phyloP scores from a whole-genome alignment of 2,329 filamentous ascomycete species.

The Nigrospora osmanthi region DNA sequence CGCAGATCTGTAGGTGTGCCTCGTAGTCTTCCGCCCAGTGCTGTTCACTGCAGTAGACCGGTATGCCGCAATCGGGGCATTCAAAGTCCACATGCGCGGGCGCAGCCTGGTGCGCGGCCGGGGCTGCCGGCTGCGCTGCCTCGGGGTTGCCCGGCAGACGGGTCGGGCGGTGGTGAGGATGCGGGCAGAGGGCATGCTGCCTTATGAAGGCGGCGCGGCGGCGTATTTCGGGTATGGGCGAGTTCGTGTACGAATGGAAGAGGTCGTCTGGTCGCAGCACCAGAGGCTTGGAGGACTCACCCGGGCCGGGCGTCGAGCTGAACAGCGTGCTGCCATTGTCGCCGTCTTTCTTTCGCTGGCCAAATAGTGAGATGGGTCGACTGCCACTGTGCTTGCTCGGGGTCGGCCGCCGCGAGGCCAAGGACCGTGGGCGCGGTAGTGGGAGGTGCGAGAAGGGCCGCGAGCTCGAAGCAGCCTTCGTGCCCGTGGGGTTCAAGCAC shows the following conservation, averaged over 20 bases:
- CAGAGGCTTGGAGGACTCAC: conserved; percentile 12
- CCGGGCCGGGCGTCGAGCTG: conserved; percentile 9
- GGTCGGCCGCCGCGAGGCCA: background rate
- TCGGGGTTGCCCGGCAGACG: conserved; percentile 59
- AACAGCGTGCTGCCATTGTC: background rate
- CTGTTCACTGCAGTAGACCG: conserved; percentile 86
- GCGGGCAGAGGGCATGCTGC: conserved; percentile 88
- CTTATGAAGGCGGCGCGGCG: conserved; percentile 84
- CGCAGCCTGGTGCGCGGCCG: conserved; percentile 18
- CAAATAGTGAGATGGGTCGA: background rate
- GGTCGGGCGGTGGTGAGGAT: conserved; percentile 76
- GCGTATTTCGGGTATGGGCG: conserved; percentile 82
- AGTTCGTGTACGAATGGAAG: conserved; percentile 86
- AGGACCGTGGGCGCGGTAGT: conserved; percentile 2
- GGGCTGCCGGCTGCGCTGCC: conserved; percentile 40
- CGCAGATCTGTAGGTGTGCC: conserved; percentile 84
- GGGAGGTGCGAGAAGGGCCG: conserved; percentile 5
- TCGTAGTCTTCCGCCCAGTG: conserved; percentile 98
- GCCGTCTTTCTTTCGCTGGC: background rate
- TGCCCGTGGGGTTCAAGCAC: conserved; percentile 13
- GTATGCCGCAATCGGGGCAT: conserved; percentile 91
- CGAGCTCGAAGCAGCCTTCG: background rate
- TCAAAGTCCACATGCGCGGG: conserved; percentile 86
- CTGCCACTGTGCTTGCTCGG: background rate
- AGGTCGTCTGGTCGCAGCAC: conserved; percentile 68